Conservation (phyloP, 2,329 filamentous ascomycete genomes). For the Colletotrichum liriopes region DNA sequence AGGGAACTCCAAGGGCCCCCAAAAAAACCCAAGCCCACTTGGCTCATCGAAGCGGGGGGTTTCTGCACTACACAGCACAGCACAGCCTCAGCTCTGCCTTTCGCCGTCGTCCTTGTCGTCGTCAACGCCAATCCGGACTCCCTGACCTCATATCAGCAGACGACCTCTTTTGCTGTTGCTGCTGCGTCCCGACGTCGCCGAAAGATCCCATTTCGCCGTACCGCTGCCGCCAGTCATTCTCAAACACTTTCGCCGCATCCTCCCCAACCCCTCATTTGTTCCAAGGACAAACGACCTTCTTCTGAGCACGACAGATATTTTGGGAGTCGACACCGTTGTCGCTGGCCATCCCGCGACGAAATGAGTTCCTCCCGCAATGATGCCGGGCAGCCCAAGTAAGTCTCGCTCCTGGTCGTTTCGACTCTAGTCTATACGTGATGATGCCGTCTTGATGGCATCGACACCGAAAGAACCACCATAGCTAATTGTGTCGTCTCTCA, state of each 20-base stretch:
- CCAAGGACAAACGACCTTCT: constrained; percentile 26
- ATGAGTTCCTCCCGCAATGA: constrained; percentile 52
- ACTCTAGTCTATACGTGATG: background rate
- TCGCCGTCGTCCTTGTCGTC: constrained; percentile 36
- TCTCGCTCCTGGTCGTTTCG: constrained; percentile 17
- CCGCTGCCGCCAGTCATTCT: constrained; percentile 23
- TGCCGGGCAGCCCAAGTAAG: constrained; percentile 56
- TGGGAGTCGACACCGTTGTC: constrained; percentile 42
- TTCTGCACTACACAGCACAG: constrained; percentile 40
- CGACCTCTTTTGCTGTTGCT: constrained; percentile 10
- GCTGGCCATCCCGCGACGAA: constrained; percentile 42
- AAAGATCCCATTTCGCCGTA: constrained; percentile 16
- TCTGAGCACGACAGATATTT: constrained; percentile 32
- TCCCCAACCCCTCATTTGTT: constrained; percentile 38
- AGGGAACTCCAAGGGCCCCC: constrained; percentile 35
- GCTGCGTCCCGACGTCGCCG: constrained; percentile 26
- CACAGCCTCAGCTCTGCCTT: constrained; percentile 46
- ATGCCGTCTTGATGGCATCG: background rate
- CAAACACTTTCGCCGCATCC: constrained; percentile 22
- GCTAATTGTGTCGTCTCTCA: constrained; percentile 28
- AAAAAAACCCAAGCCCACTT: constrained; percentile 44
- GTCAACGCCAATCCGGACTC: constrained; percentile 38
- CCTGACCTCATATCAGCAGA: constrained; percentile 31
- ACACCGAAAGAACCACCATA: background rate
- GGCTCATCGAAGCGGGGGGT: constrained; percentile 44